Base-by-base conservation (phyloP, 1,284 basidiomycete genomes). In the Calocybe gambosa region DNA sequence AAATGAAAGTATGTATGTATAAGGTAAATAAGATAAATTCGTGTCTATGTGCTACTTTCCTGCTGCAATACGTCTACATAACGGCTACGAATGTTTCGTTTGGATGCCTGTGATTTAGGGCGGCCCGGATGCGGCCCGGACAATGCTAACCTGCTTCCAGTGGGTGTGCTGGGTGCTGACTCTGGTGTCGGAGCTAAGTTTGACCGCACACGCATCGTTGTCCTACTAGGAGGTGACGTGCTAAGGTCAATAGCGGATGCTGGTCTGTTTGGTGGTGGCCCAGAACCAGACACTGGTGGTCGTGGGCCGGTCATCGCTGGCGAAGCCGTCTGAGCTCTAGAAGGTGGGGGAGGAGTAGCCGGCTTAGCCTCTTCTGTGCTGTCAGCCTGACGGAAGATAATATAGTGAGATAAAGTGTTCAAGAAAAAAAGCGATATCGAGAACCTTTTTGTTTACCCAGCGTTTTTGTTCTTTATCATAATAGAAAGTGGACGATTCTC, bases 381-480 rank as follows among this genome's bases (percentile, higher is more conserved):
- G 23, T 74, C 78, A 49, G 70, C 73, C 85, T 10, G 12, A 1
- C 21, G 16, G 5, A 23, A 33, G 7, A 25, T 34, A 10, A 39
- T n/a, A n/a, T n/a, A n/a, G n/a, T 28, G 15, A 31, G 33, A 40
- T 26, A 44, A 18, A 38, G 45, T 13, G 23, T 15, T 43, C 9
- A n/a, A 21, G 7, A 16, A 26, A 42, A 53, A 19, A 42, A 50
- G 21, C 21, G 16, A 37, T 50, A 15, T 16, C 9, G 59, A 75
- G 62, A 55, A 90, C 91, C 67, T 89, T 93, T 68, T 89, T 94
- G 66, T 97, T 94, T 16, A 99, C 85, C 96, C 96, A 99, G 51
- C 87, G 80, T 67, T 96, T 96, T 52, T 88, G 77, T 18, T 97
- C 93, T 58, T 89, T 85, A 65, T 99, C 96, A 63, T 90, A 99